These are phyloP conservation scores for Yarrowia keelungensis DNA, from an alignment of 805 yeast species.

Conservation along the genomic window DNA sequence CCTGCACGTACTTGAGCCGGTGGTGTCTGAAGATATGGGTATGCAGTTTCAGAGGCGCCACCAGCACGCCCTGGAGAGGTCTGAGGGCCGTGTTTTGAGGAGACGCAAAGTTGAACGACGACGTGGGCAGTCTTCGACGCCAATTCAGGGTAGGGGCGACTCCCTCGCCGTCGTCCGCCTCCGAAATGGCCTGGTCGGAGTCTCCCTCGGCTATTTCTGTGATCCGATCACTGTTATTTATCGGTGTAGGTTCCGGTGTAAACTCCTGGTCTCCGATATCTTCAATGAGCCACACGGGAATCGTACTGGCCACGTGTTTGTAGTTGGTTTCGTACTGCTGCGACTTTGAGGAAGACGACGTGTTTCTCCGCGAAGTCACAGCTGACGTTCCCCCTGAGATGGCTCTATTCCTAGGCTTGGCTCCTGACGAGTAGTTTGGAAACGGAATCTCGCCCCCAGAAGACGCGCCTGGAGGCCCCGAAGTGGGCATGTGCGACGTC, in stretches of 20 bases:
- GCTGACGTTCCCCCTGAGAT: conserved; percentile 7
- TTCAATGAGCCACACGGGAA: conserved; percentile 40
- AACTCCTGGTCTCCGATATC: conserved; percentile 28
- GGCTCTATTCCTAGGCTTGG: not conserved
- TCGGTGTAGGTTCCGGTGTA: not conserved
- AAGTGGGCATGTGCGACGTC: conserved; percentile 3
- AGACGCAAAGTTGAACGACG: conserved; percentile 27
- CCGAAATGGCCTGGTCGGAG: conserved; percentile 10
- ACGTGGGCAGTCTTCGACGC: conserved; percentile 26
- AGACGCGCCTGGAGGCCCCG: not conserved
- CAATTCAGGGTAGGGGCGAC: conserved; percentile 5
- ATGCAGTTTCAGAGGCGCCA: conserved; percentile 35
- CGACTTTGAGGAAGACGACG: conserved; percentile 20
- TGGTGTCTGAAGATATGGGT: conserved; percentile 34
- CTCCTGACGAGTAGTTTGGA: not conserved
- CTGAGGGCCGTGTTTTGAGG: conserved; percentile 3
- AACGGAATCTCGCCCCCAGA: conserved; percentile 18
- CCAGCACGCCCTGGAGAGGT: conserved; percentile 32
- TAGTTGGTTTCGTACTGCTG: conserved; percentile 35
- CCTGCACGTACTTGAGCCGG: conserved; percentile 36
- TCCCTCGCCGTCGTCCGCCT: conserved; percentile 5
- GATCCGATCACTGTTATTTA: not conserved
- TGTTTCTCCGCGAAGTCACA: conserved; percentile 1
- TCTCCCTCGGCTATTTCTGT: conserved; percentile 21
- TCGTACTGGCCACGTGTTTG: conserved; percentile 39